Evolutionary conservation across 345 rosid species (phyloP).

Genomic region (Moricandia arvensis): DNA sequence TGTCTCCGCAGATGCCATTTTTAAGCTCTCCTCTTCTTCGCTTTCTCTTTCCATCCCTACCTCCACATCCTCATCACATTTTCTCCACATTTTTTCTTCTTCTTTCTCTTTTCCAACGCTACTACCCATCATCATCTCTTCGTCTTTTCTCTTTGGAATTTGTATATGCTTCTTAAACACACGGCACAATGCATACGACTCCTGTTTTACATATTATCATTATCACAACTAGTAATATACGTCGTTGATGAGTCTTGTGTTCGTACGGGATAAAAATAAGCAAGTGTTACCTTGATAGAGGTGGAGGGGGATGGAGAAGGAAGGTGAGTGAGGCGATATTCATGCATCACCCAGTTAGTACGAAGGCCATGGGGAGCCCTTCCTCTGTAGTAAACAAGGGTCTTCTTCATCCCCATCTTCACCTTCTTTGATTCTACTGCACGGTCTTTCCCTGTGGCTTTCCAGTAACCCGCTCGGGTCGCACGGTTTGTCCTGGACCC

Average conservation of each 20-base stretch:
- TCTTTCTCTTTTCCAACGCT: constrained; percentile 18
- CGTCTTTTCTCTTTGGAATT: constrained; percentile 41
- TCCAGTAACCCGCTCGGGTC: constrained; percentile 72
- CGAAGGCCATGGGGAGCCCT: constrained; percentile 68
- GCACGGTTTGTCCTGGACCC: constrained; percentile 80
- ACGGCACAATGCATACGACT: constrained; percentile 73
- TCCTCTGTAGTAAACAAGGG: constrained; percentile 70
- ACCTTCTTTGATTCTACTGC: constrained; percentile 47
- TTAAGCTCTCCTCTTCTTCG: constrained; percentile 33
- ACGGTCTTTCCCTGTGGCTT: constrained; percentile 76
- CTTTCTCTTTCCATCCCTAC: constrained; percentile 22
- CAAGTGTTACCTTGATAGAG: constrained; percentile 17
- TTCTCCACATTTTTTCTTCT: constrained; percentile 39
- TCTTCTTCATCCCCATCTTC: constrained; percentile 75
- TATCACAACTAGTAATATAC: neutral
- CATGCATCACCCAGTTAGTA: constrained; percentile 82
- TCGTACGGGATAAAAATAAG: neutral
- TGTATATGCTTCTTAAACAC: constrained; percentile 65
- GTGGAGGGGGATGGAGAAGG: constrained; percentile 35
- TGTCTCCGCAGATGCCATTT: constrained; percentile 49
- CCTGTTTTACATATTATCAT: constrained; percentile 35
- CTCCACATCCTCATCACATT: neutral
- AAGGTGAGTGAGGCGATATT: constrained; percentile 55
- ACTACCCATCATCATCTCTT: constrained; percentile 18
- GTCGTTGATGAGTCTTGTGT: neutral